phyloP scores from a whole-genome alignment of 2,329 filamentous ascomycete species.

The Pseudopyrenochaeta lycopersici region DNA sequence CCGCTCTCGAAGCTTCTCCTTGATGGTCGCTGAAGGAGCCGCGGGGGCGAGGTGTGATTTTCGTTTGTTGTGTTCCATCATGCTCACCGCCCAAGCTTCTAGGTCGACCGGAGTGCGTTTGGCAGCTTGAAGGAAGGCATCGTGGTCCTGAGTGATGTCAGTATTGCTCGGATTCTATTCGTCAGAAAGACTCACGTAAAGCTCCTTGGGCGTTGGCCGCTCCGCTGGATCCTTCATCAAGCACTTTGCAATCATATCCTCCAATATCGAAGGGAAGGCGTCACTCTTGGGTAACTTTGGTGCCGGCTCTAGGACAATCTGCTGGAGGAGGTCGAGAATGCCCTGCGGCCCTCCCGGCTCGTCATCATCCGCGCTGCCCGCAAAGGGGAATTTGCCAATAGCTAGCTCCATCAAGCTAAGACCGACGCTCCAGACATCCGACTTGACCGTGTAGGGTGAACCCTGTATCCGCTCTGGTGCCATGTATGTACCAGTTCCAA shows the following conservation, averaged over 20 bases:
- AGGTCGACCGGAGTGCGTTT: slow-evolving; percentile 96
- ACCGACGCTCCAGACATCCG: slow-evolving; percentile 98
- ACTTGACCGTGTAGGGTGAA: slow-evolving; percentile 96
- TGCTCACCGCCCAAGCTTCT: slow-evolving; percentile 88
- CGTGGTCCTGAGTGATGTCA: slow-evolving; percentile 73
- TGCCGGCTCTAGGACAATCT: slow-evolving; percentile 96
- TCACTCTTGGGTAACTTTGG: slow-evolving; percentile 95
- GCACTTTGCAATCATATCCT: slow-evolving; percentile 97
- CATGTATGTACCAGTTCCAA: slow-evolving; percentile 99
- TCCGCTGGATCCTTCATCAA: slow-evolving; percentile 88
- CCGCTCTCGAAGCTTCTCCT: slow-evolving; percentile 49
- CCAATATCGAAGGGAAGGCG: slow-evolving; percentile 92
- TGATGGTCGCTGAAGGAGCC: slow-evolving; percentile 70
- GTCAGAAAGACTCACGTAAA: slow-evolving; percentile 73
- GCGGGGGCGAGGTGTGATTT: slow-evolving; percentile 90
- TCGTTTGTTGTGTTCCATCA: slow-evolving; percentile 95
- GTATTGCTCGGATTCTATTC: background rate
- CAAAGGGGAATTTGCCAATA: slow-evolving; percentile 97
- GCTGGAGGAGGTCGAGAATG: slow-evolving; percentile 93
- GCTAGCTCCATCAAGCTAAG: slow-evolving; percentile 95
- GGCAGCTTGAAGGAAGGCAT: slow-evolving; percentile 93
- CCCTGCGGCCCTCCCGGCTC: slow-evolving; percentile 81
- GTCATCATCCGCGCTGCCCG: slow-evolving; percentile 77
- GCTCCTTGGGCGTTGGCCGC: slow-evolving; percentile 89
- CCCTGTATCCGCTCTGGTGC: slow-evolving; percentile 97